Evolutionary conservation across 768 basidiomycete species (phyloP).

Genomic region (Hericium rajendrae): DNA sequence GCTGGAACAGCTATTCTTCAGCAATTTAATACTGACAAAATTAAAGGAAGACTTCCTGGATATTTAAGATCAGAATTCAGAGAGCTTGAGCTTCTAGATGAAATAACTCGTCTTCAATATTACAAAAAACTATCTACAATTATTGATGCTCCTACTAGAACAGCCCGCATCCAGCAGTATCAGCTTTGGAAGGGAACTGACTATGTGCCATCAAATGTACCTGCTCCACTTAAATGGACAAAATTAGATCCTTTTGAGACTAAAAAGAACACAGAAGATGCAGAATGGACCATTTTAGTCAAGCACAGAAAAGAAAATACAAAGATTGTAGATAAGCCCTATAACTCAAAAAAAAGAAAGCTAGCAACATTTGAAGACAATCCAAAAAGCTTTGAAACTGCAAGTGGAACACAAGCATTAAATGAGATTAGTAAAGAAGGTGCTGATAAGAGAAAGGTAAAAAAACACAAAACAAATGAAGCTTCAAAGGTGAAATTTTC

Average conservation of each 20-base stretch:
- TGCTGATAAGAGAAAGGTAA: background rate
- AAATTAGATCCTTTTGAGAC: background rate
- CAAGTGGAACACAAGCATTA: background rate
- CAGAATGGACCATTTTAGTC: background rate
- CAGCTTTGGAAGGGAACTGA: background rate
- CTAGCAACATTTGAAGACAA: background rate
- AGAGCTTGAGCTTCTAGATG: constrained; percentile 8
- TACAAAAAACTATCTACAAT: background rate
- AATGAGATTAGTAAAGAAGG: background rate
- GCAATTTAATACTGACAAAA: constrained; percentile 3
- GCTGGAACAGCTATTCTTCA: constrained; percentile 13
- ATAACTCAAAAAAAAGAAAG: background rate
- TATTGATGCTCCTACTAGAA: background rate
- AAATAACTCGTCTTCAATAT: constrained; percentile 5
- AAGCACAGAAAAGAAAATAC: background rate
- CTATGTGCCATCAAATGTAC: background rate
- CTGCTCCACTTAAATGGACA: constrained; percentile 1
- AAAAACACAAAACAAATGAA: background rate
- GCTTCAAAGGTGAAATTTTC: background rate
- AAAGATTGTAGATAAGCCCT: background rate
- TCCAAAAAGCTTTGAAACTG: background rate
- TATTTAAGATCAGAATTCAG: constrained; percentile 14
- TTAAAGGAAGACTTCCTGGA: constrained; percentile 7
- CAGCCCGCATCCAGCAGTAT: background rate
- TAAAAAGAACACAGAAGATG: background rate